A percentile compares a stretch with the other conserved stretches of the same genome.
These are phyloP conservation scores for Aspergillus glaucus DNA, from an alignment of 2,329 filamentous ascomycete genomes.

Conservation along the genomic window DNA sequence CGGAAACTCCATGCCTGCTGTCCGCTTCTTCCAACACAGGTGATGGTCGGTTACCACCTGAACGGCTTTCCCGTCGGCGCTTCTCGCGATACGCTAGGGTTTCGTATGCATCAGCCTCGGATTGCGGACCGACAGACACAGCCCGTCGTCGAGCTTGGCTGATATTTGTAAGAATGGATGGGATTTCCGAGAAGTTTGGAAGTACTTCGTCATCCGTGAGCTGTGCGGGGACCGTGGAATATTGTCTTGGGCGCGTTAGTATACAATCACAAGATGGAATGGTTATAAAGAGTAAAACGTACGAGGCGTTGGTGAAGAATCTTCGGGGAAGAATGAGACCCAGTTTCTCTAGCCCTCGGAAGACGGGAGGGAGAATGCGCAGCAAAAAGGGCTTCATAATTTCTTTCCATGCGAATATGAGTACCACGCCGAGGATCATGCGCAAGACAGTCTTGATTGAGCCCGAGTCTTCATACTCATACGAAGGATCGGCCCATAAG, in stretches of 20 bases:
- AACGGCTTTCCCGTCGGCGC: slow-evolving; percentile 54
- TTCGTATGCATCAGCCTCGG: slow-evolving; percentile 93
- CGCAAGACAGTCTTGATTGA: slow-evolving; percentile 58
- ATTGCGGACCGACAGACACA: slow-evolving; percentile 88
- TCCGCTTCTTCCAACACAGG: background rate
- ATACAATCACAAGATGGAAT: background rate
- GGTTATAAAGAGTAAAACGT: slow-evolving; percentile 17
- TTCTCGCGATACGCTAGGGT: slow-evolving; percentile 84
- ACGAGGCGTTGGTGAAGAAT: slow-evolving; percentile 85
- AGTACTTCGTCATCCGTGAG: slow-evolving; percentile 80
- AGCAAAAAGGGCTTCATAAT: slow-evolving; percentile 79
- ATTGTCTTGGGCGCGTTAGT: slow-evolving; percentile 48
- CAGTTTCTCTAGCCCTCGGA: slow-evolving; percentile 73
- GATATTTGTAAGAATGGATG: slow-evolving; percentile 73
- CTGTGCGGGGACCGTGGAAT: slow-evolving; percentile 71
- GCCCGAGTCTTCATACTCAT: slow-evolving; percentile 61
- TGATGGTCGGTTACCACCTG: slow-evolving; percentile 24
- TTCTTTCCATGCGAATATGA: slow-evolving; percentile 86
- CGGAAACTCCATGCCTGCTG: slow-evolving; percentile 8
- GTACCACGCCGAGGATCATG: slow-evolving; percentile 70
- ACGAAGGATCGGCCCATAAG: slow-evolving; percentile 50
- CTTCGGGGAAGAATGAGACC: slow-evolving; percentile 76
- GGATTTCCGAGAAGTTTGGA: slow-evolving; percentile 80
- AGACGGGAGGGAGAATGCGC: slow-evolving; percentile 72
- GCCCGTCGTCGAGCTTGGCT: slow-evolving; percentile 71